Evolutionary conservation across 805 yeast genomes (phyloP).

Genomic region (Tetrapisispora taiwanensis): DNA sequence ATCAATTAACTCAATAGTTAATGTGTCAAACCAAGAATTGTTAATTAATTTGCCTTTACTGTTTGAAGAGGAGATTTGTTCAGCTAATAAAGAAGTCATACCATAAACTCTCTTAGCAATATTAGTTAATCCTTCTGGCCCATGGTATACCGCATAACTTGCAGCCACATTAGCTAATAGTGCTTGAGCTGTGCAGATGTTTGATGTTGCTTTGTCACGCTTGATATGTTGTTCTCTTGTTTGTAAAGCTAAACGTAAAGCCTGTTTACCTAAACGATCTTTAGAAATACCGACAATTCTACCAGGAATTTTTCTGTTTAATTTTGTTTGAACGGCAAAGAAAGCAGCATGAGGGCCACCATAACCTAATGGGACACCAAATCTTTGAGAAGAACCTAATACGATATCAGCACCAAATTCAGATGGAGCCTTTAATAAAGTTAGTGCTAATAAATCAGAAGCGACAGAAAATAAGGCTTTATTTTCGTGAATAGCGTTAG

Average conservation of each 20-base stretch:
- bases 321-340: slow-evolving; percentile 72
- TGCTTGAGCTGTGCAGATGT: slow-evolving; percentile 97
- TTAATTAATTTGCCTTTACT: slow-evolving; percentile 43
- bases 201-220: slow-evolving; percentile 95
- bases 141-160: slow-evolving; percentile 93
- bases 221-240: slow-evolving; percentile 97
- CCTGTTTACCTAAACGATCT: slow-evolving; percentile 84
- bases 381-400: slow-evolving; percentile 86
- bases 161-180: slow-evolving; percentile 91
- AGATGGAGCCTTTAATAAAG: slow-evolving; percentile 75
- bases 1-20: slow-evolving; percentile 46
- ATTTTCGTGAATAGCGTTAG: slow-evolving; percentile 54
- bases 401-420: slow-evolving; percentile 87
- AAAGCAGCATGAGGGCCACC: slow-evolving; percentile 99
- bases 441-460: slow-evolving; percentile 84
- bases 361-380: slow-evolving; percentile 95
- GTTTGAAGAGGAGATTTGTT: slow-evolving; percentile 34
- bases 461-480: slow-evolving; percentile 79
- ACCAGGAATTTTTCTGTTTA: slow-evolving; percentile 92
- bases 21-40: slow-evolving; percentile 74
- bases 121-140: slow-evolving; percentile 70
- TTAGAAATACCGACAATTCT: slow-evolving; percentile 88
- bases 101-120: slow-evolving; percentile 75
- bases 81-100: slow-evolving; percentile 61
- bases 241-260: slow-evolving; percentile 86